Conservation (phyloP, 192 early-diverging fungal species). For the Diversispora epigaea region DNA sequence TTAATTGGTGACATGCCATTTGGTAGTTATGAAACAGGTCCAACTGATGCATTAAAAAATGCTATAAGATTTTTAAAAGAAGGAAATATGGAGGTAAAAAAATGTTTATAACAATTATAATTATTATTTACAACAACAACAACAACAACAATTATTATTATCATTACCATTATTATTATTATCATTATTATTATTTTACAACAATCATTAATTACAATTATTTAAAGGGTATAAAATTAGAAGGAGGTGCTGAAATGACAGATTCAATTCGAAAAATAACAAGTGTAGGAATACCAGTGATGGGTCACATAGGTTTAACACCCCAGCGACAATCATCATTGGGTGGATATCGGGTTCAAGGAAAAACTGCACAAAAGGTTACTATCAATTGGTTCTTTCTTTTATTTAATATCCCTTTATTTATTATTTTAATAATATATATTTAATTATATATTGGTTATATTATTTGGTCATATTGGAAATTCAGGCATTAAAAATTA, state of each 20-base stretch:
- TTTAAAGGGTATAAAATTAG: slow-evolving; percentile 83
- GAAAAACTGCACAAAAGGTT: slow-evolving; percentile 73
- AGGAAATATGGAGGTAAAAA: slow-evolving; percentile 70
- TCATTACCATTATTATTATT: not conserved
- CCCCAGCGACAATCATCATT: slow-evolving; percentile 86
- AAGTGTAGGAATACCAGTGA: slow-evolving; percentile 86
- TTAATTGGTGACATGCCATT: slow-evolving; percentile 89
- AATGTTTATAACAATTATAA: too few species aligned
- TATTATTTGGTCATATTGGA: not conserved
- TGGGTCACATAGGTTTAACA: slow-evolving; percentile 94
- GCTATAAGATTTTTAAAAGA: slow-evolving; percentile 87
- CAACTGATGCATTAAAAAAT: slow-evolving; percentile 72
- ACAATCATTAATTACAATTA: not conserved
- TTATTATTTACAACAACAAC: too few species aligned
- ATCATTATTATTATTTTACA: not conserved
- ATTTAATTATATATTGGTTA: not conserved
- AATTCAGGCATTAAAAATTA: slow-evolving; percentile 71
- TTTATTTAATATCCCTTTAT: not conserved
- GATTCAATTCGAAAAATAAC: slow-evolving; percentile 76
- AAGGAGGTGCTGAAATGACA: slow-evolving; percentile 87
- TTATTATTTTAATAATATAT: not conserved
- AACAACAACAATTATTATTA: too few species aligned
- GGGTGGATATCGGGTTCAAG: slow-evolving; percentile 91
- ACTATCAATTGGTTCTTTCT: too few species aligned
- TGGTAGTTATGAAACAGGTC: slow-evolving; percentile 83